phyloP scores from a whole-genome alignment of 768 basidiomycete genomes.

The Podaxis pistillaris region DNA sequence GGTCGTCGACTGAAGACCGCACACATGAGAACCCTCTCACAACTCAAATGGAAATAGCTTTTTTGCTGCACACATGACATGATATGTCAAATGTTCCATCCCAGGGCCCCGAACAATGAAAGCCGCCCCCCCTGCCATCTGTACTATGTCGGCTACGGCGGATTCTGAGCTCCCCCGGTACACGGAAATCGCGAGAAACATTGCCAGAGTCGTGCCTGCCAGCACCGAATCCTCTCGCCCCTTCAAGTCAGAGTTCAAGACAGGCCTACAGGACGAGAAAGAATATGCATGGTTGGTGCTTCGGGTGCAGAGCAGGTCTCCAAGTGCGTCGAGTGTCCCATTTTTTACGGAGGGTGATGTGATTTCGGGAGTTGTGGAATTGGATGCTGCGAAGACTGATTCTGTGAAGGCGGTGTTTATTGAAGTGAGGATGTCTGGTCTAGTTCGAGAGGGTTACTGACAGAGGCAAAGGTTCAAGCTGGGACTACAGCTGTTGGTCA shows the following conservation, averaged over 20 bases:
- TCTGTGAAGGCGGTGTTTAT: constrained; percentile 43
- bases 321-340: constrained; percentile 36
- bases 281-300: constrained; percentile 49
- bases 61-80: not conserved
- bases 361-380: constrained; percentile 48
- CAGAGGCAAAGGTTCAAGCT: constrained; percentile 35
- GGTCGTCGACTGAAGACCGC: not conserved
- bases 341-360: constrained; percentile 46
- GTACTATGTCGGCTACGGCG: constrained; percentile 16
- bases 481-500: constrained; percentile 55
- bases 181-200: constrained; percentile 10
- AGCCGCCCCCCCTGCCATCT: not conserved
- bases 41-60: not conserved
- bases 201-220: not conserved
- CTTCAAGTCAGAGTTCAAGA: constrained; percentile 32
- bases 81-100: not conserved
- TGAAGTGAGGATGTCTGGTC: constrained; percentile 36
- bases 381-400: constrained; percentile 50
- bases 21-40: not conserved
- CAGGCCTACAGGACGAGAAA: constrained; percentile 41
- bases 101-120: not conserved
- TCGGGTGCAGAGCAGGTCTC: constrained; percentile 45
- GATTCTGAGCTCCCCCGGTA: constrained; percentile 23
- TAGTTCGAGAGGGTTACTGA: not conserved
- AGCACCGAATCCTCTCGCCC: not conserved